A percentile compares a stretch with the other conserved stretches of the same genome.
Conservation (phyloP, 352 stramenopile genomes). For the Pythium phragmitis region DNA sequence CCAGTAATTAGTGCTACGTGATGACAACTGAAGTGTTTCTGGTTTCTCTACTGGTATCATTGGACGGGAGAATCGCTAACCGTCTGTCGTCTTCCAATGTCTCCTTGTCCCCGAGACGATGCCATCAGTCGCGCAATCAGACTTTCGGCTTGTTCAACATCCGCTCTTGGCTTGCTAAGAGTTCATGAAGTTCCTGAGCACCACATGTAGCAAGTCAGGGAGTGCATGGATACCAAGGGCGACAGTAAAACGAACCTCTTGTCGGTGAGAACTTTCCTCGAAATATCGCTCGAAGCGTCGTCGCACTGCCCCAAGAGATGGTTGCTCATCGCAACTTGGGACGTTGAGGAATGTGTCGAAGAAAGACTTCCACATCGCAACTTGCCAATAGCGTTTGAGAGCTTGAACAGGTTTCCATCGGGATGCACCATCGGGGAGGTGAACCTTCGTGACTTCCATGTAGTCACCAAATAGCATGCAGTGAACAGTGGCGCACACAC, state of each 20-base stretch:
- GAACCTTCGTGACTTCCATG: constrained; percentile 60
- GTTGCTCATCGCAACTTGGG: constrained; percentile 59
- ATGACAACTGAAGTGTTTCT: neutral
- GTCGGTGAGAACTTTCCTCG: constrained; percentile 34
- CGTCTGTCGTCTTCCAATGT: neutral
- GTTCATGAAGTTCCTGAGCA: constrained; percentile 51
- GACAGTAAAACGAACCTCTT: constrained; percentile 35
- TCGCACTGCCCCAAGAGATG: constrained; percentile 45
- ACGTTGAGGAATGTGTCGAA: constrained; percentile 80
- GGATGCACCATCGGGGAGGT: constrained; percentile 25
- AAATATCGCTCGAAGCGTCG: constrained; percentile 62
- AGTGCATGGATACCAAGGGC: neutral
- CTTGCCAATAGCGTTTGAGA: constrained; percentile 84
- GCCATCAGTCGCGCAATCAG: constrained; percentile 23
- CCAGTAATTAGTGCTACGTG: constrained; percentile 8
- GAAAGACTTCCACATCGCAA: constrained; percentile 65
- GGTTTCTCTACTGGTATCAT: neutral
- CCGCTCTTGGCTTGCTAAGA: constrained; percentile 52
- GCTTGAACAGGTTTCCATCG: constrained; percentile 48
- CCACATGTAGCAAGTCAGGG: neutral
- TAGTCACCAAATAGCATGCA: constrained; percentile 87
- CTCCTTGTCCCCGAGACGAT: neutral
- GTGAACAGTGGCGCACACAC: constrained; percentile 68
- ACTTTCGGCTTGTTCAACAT: constrained; percentile 41
- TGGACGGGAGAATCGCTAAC: neutral